phyloP scores from a whole-genome alignment of 345 rosid genomes.

The Eucalyptus virginea region DNA sequence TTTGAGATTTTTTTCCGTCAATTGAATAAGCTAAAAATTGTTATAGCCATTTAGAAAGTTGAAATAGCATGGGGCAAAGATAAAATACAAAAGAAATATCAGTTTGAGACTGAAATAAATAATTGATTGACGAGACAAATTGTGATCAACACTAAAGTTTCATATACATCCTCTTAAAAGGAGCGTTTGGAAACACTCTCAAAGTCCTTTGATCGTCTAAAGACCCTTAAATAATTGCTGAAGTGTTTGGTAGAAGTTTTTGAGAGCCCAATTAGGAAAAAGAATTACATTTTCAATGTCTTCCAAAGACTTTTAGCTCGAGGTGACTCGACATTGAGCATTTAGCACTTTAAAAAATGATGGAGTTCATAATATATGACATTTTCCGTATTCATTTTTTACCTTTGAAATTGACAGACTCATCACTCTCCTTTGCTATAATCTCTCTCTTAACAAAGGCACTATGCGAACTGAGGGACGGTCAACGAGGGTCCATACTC shows the following conservation, averaged over 20 bases:
- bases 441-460: not conserved
- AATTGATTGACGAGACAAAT: not conserved
- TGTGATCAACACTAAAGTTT: not conserved
- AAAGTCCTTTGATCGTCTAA: too few relatives aligned
- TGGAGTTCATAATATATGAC: not conserved
- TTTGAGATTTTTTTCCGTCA: not conserved
- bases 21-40: not conserved
- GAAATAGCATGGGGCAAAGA: not conserved
- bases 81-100: not conserved
- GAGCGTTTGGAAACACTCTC: not conserved
- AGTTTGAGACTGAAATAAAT: not conserved
- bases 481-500: rapidly evolving
- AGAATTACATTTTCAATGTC: not conserved
- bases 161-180: not conserved
- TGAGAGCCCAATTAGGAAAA: too few relatives aligned
- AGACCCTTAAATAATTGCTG: not conserved
- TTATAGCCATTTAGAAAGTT: not conserved
- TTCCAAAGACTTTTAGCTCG: not conserved
- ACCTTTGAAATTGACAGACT: not conserved
- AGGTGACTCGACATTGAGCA: not conserved
- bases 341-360: not conserved
- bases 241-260: not conserved
- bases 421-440: not conserved
- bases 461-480: rapidly evolving
- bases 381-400: rapidly evolving